Conservation (phyloP, 176 grass and related monocot genomes). For the Avena insularis region DNA sequence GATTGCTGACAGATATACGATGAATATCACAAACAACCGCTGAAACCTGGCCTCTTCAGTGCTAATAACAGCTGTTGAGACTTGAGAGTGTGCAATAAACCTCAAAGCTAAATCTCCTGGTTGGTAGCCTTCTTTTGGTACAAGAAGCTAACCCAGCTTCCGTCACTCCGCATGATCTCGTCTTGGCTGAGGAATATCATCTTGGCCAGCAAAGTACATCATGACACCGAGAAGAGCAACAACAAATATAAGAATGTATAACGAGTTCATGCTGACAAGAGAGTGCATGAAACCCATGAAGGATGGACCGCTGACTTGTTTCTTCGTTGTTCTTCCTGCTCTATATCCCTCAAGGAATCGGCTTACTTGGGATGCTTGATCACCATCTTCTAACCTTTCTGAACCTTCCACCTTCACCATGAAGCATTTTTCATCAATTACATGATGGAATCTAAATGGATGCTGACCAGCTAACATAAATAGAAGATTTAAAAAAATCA, state of each 20-base stretch:
- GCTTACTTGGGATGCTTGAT: slow-evolving; percentile 82
- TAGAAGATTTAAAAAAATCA: not conserved
- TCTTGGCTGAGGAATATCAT: slow-evolving; percentile 52
- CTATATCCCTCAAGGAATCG: slow-evolving; percentile 92
- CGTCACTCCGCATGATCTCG: slow-evolving; percentile 54
- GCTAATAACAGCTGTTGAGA: slow-evolving; percentile 19
- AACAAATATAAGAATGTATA: slow-evolving; percentile 81
- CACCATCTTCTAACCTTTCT: slow-evolving; percentile 76
- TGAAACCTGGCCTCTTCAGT: slow-evolving; percentile 38
- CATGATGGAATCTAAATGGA: slow-evolving; percentile 3
- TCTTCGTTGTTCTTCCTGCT: slow-evolving; percentile 84
- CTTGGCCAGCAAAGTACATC: slow-evolving; percentile 69
- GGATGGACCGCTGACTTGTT: slow-evolving; percentile 82
- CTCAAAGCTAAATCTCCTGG: slow-evolving; percentile 9
- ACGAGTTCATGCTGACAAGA: slow-evolving; percentile 70
- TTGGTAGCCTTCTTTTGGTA: slow-evolving; percentile 8
- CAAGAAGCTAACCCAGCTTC: not conserved
- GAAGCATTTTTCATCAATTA: slow-evolving; percentile 46
- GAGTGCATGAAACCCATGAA: slow-evolving; percentile 85
- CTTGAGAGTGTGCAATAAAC: slow-evolving; percentile 3
- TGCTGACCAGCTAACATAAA: slow-evolving; percentile 20
- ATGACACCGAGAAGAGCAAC: slow-evolving; percentile 71
- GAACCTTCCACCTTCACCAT: slow-evolving; percentile 78
- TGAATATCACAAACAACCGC: slow-evolving; percentile 33
- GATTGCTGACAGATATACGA: slow-evolving; percentile 14